Evolutionary conservation across 805 yeast species (phyloP), one percentile per base, ranked within the genome.

Genomic region (Wickerhamomyces rabaulensis): DNA sequence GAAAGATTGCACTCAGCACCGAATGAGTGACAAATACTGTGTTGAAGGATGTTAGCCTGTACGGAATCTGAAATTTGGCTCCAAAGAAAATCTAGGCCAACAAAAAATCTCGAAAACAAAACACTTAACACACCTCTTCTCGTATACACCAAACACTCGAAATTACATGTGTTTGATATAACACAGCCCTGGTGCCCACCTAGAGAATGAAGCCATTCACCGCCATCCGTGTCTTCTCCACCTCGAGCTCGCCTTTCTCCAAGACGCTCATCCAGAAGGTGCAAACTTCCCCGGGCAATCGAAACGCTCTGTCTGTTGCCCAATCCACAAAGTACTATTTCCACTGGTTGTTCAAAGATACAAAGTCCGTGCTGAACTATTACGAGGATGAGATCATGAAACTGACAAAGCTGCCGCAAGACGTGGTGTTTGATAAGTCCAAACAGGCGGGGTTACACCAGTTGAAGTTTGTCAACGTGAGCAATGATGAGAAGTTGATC

Each of bases 391-490:
- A 41, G 4, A 45, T 59, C 2, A 20, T 59, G 9, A 26, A 49
- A 1, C 43, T 50, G 1, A 21, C 55, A 1, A 15, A 42, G 6
- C 42, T 57, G 1, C 54, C 60, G 6, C 6, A 31, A 1, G 46
- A 33, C 4, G 54, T 53, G 9, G 9, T 9, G 7, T 21, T 53
- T 12, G 17, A 41, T 1, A 43, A 49, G 12, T 17, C 15, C 4
- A 48, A 38, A 4, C 49, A 49, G 3, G 52, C 57, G 3, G 60
- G 60, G 1, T 44, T 60, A 3, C 55, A 53, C 35, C 53, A 60
- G 26, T 20, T 58, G 15, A 43, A 61, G 53, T 56, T 63, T 53
- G 62, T 50, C 10, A 66, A 63, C 41, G 27, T 25, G 2, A 33
- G 36, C 12, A 31, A 35, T 17, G 33, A 39, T 6, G 45, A 35